Conservation (phyloP, 495 filamentous ascomycete species). For the Immersiella caudata region DNA sequence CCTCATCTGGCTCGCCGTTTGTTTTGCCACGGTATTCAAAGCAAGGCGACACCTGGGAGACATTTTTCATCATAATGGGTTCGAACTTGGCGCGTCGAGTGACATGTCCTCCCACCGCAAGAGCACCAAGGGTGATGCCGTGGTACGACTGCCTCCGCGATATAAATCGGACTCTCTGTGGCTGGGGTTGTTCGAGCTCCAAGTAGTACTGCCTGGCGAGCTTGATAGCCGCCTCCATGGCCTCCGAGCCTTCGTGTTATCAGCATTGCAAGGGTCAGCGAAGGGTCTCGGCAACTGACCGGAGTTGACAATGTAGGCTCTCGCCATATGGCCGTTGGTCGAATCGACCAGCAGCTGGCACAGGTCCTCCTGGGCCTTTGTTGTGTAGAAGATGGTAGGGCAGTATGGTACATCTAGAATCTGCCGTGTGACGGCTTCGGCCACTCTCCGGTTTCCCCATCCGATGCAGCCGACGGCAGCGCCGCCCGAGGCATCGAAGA, state of each 20-base stretch:
- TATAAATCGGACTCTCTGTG: constrained; percentile 60
- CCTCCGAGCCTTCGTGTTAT: constrained; percentile 43
- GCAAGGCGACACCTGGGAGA: constrained; percentile 70
- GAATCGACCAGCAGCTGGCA: constrained; percentile 47
- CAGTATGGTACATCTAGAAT: constrained; percentile 47
- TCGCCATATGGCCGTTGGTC: constrained; percentile 50
- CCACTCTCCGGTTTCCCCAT: constrained; percentile 49
- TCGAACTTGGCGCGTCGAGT: constrained; percentile 66
- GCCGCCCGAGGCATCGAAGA: constrained; percentile 64
- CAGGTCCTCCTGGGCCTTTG: constrained; percentile 43
- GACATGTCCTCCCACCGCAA: constrained; percentile 66
- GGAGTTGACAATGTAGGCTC: constrained; percentile 57
- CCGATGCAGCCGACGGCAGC: constrained; percentile 58
- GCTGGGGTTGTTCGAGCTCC: constrained; percentile 45
- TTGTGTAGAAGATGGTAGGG: constrained; percentile 49
- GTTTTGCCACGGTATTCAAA: constrained; percentile 46
- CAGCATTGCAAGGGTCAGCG: constrained; percentile 38
- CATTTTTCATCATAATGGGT: constrained; percentile 63
- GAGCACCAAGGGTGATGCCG: constrained; percentile 69
- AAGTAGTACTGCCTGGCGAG: constrained; percentile 69
- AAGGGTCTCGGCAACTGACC: constrained; percentile 54
- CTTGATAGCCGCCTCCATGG: constrained; percentile 57
- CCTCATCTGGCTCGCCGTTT: constrained; percentile 37
- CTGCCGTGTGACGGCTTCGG: constrained; percentile 48
- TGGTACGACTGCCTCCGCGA: constrained; percentile 73